Conservation (phyloP, 2,329 filamentous ascomycete species). For the Penicillium occitanis region DNA sequence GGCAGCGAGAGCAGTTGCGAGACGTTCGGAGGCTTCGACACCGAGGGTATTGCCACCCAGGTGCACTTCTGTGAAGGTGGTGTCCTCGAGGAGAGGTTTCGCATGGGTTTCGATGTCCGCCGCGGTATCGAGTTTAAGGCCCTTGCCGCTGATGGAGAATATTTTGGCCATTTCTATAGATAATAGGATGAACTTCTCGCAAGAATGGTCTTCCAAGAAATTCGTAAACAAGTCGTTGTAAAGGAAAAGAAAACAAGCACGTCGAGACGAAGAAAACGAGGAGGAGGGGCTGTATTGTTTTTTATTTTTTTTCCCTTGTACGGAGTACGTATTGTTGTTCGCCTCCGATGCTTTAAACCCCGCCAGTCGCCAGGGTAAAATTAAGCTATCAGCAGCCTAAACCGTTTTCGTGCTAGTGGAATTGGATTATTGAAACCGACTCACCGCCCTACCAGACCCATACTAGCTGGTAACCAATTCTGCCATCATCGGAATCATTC, state of each 20-base stretch:
- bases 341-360: slow-evolving; percentile 7
- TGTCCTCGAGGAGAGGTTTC: slow-evolving; percentile 67
- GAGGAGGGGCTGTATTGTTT: slow-evolving; percentile 18
- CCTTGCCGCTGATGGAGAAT: slow-evolving; percentile 89
- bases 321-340: not conserved
- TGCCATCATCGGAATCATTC: not conserved
- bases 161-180: slow-evolving; percentile 38
- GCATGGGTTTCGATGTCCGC: slow-evolving; percentile 85
- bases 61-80: slow-evolving; percentile 74
- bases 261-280: slow-evolving; percentile 5
- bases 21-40: slow-evolving; percentile 78
- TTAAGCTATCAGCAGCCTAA: not conserved
- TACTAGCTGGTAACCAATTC: not conserved
- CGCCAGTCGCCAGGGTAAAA: slow-evolving; percentile 14
- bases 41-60: slow-evolving; percentile 91
- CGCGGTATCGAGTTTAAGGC: slow-evolving; percentile 86
- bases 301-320: slow-evolving; percentile 1
- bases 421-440: not conserved
- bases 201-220: no score
- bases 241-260: not conserved
- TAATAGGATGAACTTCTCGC: no score
- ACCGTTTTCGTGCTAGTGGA: not conserved
- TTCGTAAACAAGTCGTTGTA: not conserved
- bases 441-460: not conserved
- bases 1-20: slow-evolving; percentile 78